phyloP scores from a whole-genome alignment of 257 asterid species.

The Plectranthus barbatus region DNA sequence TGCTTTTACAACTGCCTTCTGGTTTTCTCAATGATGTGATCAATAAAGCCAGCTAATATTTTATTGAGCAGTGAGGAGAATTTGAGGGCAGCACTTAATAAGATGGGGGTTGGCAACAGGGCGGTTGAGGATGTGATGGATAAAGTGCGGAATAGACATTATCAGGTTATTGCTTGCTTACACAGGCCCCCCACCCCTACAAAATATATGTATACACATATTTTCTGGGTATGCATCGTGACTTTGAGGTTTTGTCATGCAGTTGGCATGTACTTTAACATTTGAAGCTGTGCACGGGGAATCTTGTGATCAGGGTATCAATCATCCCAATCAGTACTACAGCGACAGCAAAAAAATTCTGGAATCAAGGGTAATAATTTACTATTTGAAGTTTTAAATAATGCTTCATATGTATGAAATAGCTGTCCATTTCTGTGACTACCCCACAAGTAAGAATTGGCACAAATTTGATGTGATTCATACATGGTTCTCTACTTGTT shows the following conservation, averaged over 20 bases:
- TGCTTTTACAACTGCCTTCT: neutral
- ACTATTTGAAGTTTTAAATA: neutral
- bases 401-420: neutral
- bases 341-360: conserved; percentile 59
- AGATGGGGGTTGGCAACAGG: conserved; percentile 73
- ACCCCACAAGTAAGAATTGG: no score
- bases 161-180: conserved; percentile 51
- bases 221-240: conserved; percentile 7
- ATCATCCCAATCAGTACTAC: conserved; percentile 91
- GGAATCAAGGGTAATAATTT: conserved; percentile 43
- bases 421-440: no score
- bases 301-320: conserved; percentile 83
- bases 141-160: conserved; percentile 74
- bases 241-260: conserved; percentile 19
- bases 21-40: conserved; percentile 4
- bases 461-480: conserved; percentile 3
- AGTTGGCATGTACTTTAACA: conserved; percentile 93
- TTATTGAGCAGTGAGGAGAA: conserved; percentile 73
- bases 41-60: conserved; percentile 10
- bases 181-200: neutral
- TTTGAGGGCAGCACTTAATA: conserved; percentile 78
- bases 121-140: conserved; percentile 69
- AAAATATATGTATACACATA: neutral
- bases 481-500: neutral
- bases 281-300: conserved; percentile 86